Conservation (phyloP, 495 filamentous ascomycete species). For the Annulohypoxylon maeteangense region DNA sequence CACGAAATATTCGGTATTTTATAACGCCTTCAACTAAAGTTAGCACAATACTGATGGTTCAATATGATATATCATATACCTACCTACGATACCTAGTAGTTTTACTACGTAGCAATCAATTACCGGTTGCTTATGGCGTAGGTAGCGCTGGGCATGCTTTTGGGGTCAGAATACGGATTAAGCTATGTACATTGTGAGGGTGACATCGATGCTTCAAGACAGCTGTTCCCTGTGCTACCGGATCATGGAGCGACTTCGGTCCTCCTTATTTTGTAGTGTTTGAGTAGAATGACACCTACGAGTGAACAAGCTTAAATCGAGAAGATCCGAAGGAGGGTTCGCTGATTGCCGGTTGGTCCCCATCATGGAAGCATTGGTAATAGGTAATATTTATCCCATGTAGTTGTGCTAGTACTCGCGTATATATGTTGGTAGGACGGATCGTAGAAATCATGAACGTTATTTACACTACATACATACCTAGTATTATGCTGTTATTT, state of each 20-base stretch:
- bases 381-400: neutral
- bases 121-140: neutral
- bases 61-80: constrained; percentile 9
- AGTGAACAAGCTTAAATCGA: constrained; percentile 17
- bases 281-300: constrained; percentile 14
- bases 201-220: constrained; percentile 30
- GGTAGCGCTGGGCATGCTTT: neutral
- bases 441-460: neutral
- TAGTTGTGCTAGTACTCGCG: neutral
- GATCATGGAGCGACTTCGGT: constrained; percentile 20
- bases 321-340: neutral
- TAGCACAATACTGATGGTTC: neutral
- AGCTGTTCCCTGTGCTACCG: constrained; percentile 21
- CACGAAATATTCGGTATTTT: constrained; percentile 6
- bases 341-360: constrained; percentile 6
- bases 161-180: neutral
- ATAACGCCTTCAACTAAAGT: constrained; percentile 5
- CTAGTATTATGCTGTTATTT: too few relatives aligned
- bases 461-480: neutral
- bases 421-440: neutral
- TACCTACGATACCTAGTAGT: neutral
- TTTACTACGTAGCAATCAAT: neutral
- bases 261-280: constrained; percentile 2
- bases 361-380: constrained; percentile 16
- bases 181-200: constrained; percentile 21